These are phyloP conservation scores for Eremochloa ophiuroides DNA, from an alignment of 176 grass and related monocot genomes.

Conservation along the genomic window DNA sequence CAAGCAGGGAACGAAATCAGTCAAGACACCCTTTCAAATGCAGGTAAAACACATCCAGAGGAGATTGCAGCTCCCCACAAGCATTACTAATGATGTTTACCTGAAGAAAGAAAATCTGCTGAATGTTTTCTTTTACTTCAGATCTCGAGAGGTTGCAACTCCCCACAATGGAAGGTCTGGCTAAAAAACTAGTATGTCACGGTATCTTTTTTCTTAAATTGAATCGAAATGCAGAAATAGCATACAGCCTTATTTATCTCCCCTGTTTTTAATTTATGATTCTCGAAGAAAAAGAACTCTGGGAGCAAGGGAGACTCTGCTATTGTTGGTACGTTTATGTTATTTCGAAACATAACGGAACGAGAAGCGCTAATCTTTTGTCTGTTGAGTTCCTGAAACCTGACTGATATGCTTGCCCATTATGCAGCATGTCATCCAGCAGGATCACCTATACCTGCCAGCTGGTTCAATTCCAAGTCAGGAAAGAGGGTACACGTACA, in stretches of 20 bases:
- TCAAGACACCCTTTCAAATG: conserved; percentile 52
- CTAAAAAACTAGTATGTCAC: conserved; percentile 70
- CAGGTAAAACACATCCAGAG: conserved; percentile 27
- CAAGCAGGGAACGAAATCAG: conserved; percentile 69
- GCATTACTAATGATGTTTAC: background rate
- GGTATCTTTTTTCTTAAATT: background rate
- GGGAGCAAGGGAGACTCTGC: conserved; percentile 43
- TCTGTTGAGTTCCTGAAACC: background rate
- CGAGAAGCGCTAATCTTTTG: background rate
- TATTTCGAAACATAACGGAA: background rate
- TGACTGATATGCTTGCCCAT: conserved; percentile 9
- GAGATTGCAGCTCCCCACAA: no score
- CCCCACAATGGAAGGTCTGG: conserved; percentile 84
- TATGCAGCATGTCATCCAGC: conserved; percentile 32
- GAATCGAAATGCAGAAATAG: background rate
- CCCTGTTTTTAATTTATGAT: background rate
- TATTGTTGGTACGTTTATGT: conserved; percentile 41
- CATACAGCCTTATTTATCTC: background rate
- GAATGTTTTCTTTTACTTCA: conserved; percentile 21
- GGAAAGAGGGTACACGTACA: conserved; percentile 73
- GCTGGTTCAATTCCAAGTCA: conserved; percentile 84
- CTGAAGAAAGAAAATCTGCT: background rate
- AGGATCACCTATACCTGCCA: conserved; percentile 43
- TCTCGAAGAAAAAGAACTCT: conserved; percentile 51
- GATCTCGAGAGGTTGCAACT: conserved; percentile 65